Evolutionary conservation across 2,329 filamentous ascomycete genomes (phyloP), one percentile per base, ranked within the genome.

Genomic region (Talaromyces sp.): DNA sequence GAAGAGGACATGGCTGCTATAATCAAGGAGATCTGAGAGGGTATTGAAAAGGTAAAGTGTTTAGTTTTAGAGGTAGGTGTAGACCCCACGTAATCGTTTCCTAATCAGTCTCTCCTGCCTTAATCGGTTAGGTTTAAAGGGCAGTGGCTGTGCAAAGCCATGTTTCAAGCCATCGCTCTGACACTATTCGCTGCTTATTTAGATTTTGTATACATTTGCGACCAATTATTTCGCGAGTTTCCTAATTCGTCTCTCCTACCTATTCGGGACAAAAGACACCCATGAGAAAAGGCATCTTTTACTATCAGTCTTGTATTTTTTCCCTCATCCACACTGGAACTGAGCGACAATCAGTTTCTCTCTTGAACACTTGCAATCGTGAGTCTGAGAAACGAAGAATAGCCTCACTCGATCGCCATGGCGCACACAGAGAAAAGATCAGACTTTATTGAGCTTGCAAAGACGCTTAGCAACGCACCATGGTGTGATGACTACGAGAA

Each of bases 401-500:
- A 17, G 22, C 2, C 13, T 31, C 47, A 50, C 13, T 17, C n/a
- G 22, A 35, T 25, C 39, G 27, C 35, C 35, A 63, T 63, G 61
- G 50, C 61, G n/a, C 37, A 39, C 61, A 58, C 37, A 10, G 50
- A 57, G 39, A 63, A 58, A 15, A 63, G 43, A 39, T 19, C 15
- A n/a, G 43, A 47, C 8, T 25, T 45, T 17, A 63, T 63, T 22
- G 50, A 50, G 19, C 50, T 58, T 63, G 61, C 61, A 10, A 57
- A 47, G 41, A 37, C 17, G 43, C 50, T 63, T 3, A 54, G 25
- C 39, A 57, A 49, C 13, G 58, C 39, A 37, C 50, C 61, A 25
- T 63, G 50, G 61, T 63, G 61, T 13, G 50, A 63, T n/a, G 61
- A 63, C 54, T 63, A 63, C 39, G 61, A 63, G 15, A 63, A 63